These are phyloP conservation scores for Pseudocercospora musae DNA, from an alignment of 2,329 filamentous ascomycete genomes.

Conservation along the genomic window DNA sequence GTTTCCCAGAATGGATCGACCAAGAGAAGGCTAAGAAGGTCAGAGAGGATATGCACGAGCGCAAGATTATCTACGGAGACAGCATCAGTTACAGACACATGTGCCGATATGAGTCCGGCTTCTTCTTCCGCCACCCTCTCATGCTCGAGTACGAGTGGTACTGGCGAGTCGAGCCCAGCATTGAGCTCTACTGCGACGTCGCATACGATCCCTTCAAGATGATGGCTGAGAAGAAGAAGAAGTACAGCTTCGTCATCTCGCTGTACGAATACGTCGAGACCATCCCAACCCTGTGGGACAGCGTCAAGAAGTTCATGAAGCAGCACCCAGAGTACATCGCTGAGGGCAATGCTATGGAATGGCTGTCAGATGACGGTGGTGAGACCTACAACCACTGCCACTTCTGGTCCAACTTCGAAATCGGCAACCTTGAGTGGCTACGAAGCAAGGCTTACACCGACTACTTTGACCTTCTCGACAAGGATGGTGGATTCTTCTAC, in stretches of 20 bases:
- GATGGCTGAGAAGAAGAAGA: constrained; percentile 95
- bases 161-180: constrained; percentile 96
- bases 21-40: constrained; percentile 88
- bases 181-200: constrained; percentile 95
- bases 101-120: constrained; percentile 98
- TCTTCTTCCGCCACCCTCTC: constrained; percentile 94
- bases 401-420: constrained; percentile 99
- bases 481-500: constrained; percentile 96
- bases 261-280: constrained; percentile 96
- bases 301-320: constrained; percentile 89
- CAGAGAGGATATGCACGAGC: constrained; percentile 87
- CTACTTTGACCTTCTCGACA: constrained; percentile 84
- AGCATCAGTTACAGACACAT: constrained; percentile 97
- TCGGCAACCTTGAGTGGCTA: constrained; percentile 91
- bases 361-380: constrained; percentile 87
- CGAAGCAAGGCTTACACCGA: constrained; percentile 84
- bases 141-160: constrained; percentile 99
- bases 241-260: constrained; percentile 95
- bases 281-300: constrained; percentile 94
- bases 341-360: constrained; percentile 80
- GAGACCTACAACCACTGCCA: constrained; percentile 96
- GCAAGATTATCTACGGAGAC: constrained; percentile 98
- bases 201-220: constrained; percentile 94
- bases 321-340: constrained; percentile 84
- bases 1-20: constrained; percentile 92